Evolutionary conservation across 495 filamentous ascomycete genomes (phyloP), one percentile per base, ranked within the genome.

Genomic region (Podospora pseudoanserina): DNA sequence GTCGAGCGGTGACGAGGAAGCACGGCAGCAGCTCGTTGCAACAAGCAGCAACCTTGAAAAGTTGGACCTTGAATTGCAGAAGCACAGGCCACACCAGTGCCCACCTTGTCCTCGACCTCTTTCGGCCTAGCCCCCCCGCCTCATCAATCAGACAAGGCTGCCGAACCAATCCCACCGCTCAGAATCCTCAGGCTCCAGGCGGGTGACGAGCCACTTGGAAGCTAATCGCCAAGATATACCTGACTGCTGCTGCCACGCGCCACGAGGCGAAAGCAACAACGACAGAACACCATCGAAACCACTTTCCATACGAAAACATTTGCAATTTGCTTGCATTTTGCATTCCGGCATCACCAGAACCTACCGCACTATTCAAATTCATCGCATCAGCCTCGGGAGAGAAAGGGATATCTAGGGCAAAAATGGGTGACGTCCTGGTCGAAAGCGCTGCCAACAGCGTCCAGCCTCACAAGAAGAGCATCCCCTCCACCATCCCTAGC

Each of bases 401-500:
- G 5, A 16, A 49, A 49, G 15, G 9, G 15, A 49, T 11, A 49
- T 16, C 9, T 49, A 30, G 30, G 2, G 67, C 75, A 88, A 71
- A 71, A 73, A 94, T 96, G 93, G 93, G 86, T 76, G 92, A 95
- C 81, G 87, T 92, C 72, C 84, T 87, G 74, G 88, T 96, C 72
- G 92, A 96, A 80, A 93, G 86, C 79, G 88, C 91, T 71, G 83
- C 86, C 77, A 91, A 88, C 84, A 85, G 80, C 74, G 80, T 89
- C 74, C 86, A 87, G 75, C 88, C 90, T 73, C 89, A 91, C 78
- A 90, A 89, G 82, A 94, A 91, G 83, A 86, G 87, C 73, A 81
- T 86, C 75, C 89, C 89, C n/a, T 91, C 95, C 64, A 88, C 87
- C 70, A 93, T 97, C 74, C 89, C 92, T 53, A 97, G 92, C 80